These are phyloP conservation scores for Cyclotella baltica DNA, from an alignment of 108 stramenopile genomes.

Conservation along the genomic window DNA sequence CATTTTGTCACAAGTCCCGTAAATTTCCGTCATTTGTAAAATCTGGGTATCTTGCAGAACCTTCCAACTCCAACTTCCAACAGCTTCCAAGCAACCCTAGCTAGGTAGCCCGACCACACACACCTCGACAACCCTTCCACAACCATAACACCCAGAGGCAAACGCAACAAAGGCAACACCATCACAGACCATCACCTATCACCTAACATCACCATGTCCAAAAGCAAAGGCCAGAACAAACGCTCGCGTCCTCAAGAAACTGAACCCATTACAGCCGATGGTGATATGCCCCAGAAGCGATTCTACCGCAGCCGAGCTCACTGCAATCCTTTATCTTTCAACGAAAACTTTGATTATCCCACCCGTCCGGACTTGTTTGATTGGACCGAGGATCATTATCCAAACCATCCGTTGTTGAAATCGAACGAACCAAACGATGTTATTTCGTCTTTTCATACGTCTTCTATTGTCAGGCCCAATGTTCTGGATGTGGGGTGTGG, in stretches of 20 bases:
- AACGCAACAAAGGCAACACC: too few species aligned
- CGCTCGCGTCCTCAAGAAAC: neutral
- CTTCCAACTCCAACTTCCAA: too few species aligned
- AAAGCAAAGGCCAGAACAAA: constrained; percentile 7
- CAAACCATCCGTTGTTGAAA: constrained; percentile 39
- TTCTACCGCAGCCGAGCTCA: constrained; percentile 97
- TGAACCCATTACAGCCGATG: constrained; percentile 78
- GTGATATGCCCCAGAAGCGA: constrained; percentile 93
- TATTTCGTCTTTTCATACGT: constrained; percentile 7
- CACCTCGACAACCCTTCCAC: too few species aligned
- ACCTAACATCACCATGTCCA: constrained; percentile 9
- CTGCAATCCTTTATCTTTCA: constrained; percentile 96
- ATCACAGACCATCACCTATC: too few species aligned
- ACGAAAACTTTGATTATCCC: constrained; percentile 93
- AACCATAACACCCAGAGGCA: too few species aligned
- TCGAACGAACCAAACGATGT: constrained; percentile 5
- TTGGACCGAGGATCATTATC: constrained; percentile 89
- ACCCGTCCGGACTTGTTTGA: constrained; percentile 79
- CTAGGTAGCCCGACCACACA: too few species aligned
- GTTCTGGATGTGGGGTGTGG: constrained; percentile 99
- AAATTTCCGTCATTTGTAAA: too few species aligned
- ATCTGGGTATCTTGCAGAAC: too few species aligned
- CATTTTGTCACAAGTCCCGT: too few species aligned
- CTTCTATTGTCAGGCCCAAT: constrained; percentile 43
- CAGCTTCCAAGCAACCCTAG: too few species aligned